Evolutionary conservation across 805 yeast species (phyloP), one percentile per base, ranked within the genome.

Genomic region (Spencermartinsiella europaea): DNA sequence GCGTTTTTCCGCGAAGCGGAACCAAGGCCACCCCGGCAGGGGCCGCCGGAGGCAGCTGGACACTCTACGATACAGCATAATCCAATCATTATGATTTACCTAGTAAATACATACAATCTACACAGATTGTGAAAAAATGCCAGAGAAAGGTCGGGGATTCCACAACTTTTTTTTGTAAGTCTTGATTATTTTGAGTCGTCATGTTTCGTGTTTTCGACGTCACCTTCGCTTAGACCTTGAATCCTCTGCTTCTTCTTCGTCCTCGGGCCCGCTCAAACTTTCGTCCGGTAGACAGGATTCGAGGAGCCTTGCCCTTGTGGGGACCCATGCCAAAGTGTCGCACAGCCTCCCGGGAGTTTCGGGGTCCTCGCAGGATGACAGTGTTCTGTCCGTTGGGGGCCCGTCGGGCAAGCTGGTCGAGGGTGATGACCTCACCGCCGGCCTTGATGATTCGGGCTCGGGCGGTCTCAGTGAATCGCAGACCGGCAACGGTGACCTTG

Each of bases 201-300:
- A n/a, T n/a, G n/a, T n/a, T n/a, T n/a, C n/a, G n/a, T n/a, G n/a
- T n/a, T n/a, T n/a, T n/a, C 12, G 12, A 12, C 31, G 31, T 25
- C 31, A 25, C 12, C 31, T 25, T 25, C 31, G 12, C 63, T 88
- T 91, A 93, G 79, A 93, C 99, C 86, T 93, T 93, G 99, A 93
- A 93, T 81, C 96, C 99, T 84, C 95, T 89, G 64, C 98, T 90
- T 75, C 80, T 84, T 81, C 99, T 83, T 77, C 85, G 95, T 84
- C 99, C 99, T 87, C 99, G 93, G 69, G 97, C 99, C 79, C 93
- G 89, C 84, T 93, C 99, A 84, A 93, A 93, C 81, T 93, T 93
- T 85, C 98, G 93, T 75, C 99, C 99, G 75, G 80, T 89, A 58
- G 98, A 91, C 70, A 76, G 68, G 75, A 93, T 83, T 81, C 95